Conservation (phyloP, 768 basidiomycete species). For the Russula emetica region DNA sequence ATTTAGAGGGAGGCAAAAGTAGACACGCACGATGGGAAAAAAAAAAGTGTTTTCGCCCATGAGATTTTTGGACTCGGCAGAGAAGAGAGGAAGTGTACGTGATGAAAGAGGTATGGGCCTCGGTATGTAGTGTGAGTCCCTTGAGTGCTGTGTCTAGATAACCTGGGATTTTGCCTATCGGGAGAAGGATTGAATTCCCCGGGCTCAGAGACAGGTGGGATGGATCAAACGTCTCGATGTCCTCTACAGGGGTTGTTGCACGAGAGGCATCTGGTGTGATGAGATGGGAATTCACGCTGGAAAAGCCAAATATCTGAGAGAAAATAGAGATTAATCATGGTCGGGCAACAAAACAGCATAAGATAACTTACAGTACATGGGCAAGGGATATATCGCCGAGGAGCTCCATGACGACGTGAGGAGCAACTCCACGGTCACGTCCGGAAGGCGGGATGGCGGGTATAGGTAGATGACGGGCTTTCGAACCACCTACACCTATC, state of each 20-base stretch:
- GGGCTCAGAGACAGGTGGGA: constrained; percentile 1
- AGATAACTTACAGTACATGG: constrained; percentile 15
- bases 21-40: background rate
- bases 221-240: constrained; percentile 15
- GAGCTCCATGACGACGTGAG: constrained; percentile 11
- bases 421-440: constrained; percentile 11
- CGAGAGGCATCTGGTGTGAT: background rate
- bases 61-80: constrained; percentile 17
- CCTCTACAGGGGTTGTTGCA: background rate
- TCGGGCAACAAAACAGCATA: background rate
- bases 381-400: constrained; percentile 13
- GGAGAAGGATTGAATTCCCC: constrained; percentile 29
- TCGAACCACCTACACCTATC: background rate
- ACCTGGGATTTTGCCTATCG: constrained; percentile 31
- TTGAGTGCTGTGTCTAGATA: constrained; percentile 38
- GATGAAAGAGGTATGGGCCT: constrained; percentile 46
- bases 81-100: constrained; percentile 35
- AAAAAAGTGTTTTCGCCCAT: background rate
- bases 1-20: too few species aligned
- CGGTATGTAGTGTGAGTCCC: constrained; percentile 39
- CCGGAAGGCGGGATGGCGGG: constrained; percentile 6
- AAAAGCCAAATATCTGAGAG: background rate
- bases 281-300: background rate
- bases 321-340: background rate
- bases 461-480: constrained; percentile 22